Evolutionary conservation across 768 basidiomycete species (phyloP), one percentile per base, ranked within the genome.

Genomic region (Pleurotus tuber-regium): DNA sequence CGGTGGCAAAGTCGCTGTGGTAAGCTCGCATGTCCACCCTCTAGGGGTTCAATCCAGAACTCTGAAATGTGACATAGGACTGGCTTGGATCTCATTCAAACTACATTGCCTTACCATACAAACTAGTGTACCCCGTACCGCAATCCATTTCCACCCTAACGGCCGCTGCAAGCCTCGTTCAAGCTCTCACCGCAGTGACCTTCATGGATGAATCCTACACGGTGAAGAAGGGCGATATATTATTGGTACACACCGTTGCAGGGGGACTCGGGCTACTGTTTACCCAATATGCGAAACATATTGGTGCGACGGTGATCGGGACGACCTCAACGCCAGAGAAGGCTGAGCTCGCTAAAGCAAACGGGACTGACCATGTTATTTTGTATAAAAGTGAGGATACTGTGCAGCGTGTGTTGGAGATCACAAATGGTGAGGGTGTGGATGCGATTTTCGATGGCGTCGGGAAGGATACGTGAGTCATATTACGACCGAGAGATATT

Each of bases 391-490:
- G 77, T 41, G 89, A 91, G 61, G 78, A 91, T 53, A 87, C 86
- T 0, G 86, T 90, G 11, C 63, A 86, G 58, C 77, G 84, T 38
- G 89, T 90, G 14, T 64, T 86, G 50, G 83, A 88, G 59, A 68
- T 93, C 50, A 92, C 92, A 0, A 81, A 81, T 40, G 89, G 89
- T 6, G 76, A 84, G 57, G 90, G 92, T 14, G 89, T 93, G 4
- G 81, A 96, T 56, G 95, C 83, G 12, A 80, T 92, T 21, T 96
- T 87, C 61, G 96, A 99, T 61, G 96, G 96, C 28, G 92, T 99
- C 16, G 96, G 96, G 1, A 95, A 90, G 72, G 89, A 92, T 65
- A 98, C 94, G 81, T 95, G 68, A 52, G 88, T 75, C 8, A n/a
- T n/a, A n/a, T n/a, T n/a, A n/a, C n/a, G n/a, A n/a, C n/a, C n/a